Base-by-base conservation (phyloP, 202 grass and related monocot species). In the Cymbopogon flexuosus region DNA sequence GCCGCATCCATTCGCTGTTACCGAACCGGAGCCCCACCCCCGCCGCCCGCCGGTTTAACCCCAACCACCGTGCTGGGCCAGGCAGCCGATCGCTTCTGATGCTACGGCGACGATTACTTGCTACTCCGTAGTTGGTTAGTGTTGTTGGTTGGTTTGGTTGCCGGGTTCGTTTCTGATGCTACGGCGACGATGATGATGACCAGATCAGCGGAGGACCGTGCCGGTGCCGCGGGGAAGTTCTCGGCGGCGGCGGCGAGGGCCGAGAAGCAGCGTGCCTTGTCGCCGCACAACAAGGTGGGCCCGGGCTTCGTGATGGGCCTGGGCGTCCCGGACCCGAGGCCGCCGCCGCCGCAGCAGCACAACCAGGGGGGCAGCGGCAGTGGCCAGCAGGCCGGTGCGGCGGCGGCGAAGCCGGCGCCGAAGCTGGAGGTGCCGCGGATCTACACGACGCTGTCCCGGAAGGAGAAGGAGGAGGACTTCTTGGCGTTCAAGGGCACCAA, bases 381-480 rank as follows among this genome's bases (percentile, higher is more conserved):
- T 43, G 56, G 76, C n/a, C 4, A 29, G 41, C 18, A 12, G 43
- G 42, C 41, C 42, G 3, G 43, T 0, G 13, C 12, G 3, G 45
- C 4, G 62, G 35, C 62, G 21, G 15, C n/a, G n/a, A 80, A 80
- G 65, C 64, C 77, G 22, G 33, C n/a, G 52, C 21, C 37, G 13
- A 80, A 80, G 65, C 51, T 85, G n/a, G 87, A 87, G 72, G 16
- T 91, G 81, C 93, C 93, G 37, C 86, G 90, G 88, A 97, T 97
- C 90, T 85, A 76, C 74, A 87, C 88, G 12, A 87, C 86, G 52
- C 85, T 96, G 79, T 88, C 94, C 51, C 72, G 94, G 59, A 93
- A 84, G 87, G 91, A 97, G 71, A 90, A 97, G 77, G 94, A 93
- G 80, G 94, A 97, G 21, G 94, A 97, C 70, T 93, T 93, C 75